Conservation (phyloP, 306 rosid genomes). For the Sophora flavescens region DNA sequence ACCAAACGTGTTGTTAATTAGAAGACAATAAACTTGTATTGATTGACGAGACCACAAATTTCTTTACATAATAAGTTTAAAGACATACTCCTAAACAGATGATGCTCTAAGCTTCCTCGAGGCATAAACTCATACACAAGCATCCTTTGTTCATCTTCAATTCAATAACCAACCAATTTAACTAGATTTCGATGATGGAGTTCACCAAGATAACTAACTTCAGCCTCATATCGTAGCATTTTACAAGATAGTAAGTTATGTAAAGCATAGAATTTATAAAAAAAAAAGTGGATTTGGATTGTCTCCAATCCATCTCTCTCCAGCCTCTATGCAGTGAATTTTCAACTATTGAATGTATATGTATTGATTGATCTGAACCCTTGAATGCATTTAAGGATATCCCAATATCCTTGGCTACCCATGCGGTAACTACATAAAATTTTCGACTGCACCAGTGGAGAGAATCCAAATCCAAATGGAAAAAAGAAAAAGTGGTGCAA, state of each 20-base stretch:
- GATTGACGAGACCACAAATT: background rate
- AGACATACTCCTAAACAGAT: conserved; percentile 63
- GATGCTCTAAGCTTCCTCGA: conserved; percentile 78
- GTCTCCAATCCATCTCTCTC: too few relatives aligned
- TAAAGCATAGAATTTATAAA: too few relatives aligned
- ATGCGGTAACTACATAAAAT: too few relatives aligned
- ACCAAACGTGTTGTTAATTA: background rate
- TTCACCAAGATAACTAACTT: conserved; percentile 65
- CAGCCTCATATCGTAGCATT: conserved; percentile 52
- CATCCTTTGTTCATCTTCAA: conserved; percentile 64
- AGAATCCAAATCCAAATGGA: too few relatives aligned
- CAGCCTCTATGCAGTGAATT: too few relatives aligned
- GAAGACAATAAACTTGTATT: conserved; percentile 7
- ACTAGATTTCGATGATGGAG: conserved; percentile 66
- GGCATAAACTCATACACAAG: conserved; percentile 74
- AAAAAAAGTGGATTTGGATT: too few relatives aligned
- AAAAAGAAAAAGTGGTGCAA: background rate
- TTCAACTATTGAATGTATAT: too few relatives aligned
- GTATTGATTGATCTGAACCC: too few relatives aligned
- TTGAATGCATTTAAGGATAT: too few relatives aligned
- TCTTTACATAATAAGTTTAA: background rate
- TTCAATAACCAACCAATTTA: conserved; percentile 67
- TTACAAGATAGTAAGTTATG: conserved; percentile 1
- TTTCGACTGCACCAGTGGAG: too few relatives aligned
- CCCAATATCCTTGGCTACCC: too few relatives aligned